Evolutionary conservation across 148 eudicot species (phyloP).

Genomic region (Cornus florida): DNA sequence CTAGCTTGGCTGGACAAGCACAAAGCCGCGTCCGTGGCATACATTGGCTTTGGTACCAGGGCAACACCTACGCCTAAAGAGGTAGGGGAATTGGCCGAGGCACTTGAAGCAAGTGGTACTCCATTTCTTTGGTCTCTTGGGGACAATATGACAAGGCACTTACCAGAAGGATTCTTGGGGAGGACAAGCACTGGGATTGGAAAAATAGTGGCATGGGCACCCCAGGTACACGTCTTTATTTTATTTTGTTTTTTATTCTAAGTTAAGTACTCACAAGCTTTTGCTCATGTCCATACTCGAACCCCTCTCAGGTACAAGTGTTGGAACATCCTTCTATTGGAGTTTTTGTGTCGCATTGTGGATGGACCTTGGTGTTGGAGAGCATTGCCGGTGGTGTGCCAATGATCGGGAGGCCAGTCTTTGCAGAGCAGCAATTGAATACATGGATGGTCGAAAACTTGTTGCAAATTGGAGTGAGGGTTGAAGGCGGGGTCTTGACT

Average conservation of each 20-base stretch:
- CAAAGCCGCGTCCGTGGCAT: constrained; percentile 30
- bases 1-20: constrained; percentile 55
- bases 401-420: constrained; percentile 61
- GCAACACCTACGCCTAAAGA: constrained; percentile 41
- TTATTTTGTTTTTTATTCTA: too few relatives aligned
- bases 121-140: constrained; percentile 72
- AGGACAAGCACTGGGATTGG: constrained; percentile 24
- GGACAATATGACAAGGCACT: constrained; percentile 16
- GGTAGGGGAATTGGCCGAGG: constrained; percentile 48
- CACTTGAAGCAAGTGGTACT: constrained; percentile 33
- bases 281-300: too few relatives aligned
- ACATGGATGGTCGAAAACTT: constrained; percentile 45
- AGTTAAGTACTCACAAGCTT: too few relatives aligned
- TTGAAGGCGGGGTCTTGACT: constrained; percentile 33
- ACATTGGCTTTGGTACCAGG: constrained; percentile 64
- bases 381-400: constrained; percentile 65
- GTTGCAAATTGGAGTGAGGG: constrained; percentile 43
- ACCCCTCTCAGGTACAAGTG: constrained; percentile 35
- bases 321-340: constrained; percentile 46
- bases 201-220: constrained; percentile 71
- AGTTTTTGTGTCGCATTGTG: constrained; percentile 65
- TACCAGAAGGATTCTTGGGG: constrained; percentile 46
- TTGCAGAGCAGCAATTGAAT: constrained; percentile 59
- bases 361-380: constrained; percentile 81
- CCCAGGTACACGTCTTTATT: constrained; percentile 33